phyloP scores from a whole-genome alignment of 768 basidiomycete genomes.

The Gymnopilus junonius region DNA sequence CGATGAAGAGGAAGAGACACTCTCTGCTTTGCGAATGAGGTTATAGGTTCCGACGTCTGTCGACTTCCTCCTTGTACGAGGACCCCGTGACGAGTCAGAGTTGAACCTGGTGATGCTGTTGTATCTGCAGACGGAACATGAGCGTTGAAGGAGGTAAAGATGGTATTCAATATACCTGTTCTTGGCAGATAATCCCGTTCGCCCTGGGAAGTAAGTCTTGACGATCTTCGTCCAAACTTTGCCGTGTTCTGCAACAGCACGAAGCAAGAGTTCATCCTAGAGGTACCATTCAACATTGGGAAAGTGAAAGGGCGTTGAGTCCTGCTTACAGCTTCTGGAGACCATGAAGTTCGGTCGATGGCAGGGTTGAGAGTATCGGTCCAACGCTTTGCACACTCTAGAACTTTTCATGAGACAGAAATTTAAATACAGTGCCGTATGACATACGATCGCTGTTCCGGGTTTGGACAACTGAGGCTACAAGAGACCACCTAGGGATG shows the following conservation, averaged over 20 bases:
- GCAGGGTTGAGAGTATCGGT: slow-evolving; percentile 64
- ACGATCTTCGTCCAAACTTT: slow-evolving; percentile 69
- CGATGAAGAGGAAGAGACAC: slow-evolving; percentile 45
- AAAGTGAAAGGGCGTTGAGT: background rate
- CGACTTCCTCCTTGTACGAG: slow-evolving; percentile 42
- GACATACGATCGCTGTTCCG: slow-evolving; percentile 63
- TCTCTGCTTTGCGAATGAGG: slow-evolving; percentile 35
- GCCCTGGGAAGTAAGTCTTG: slow-evolving; percentile 62
- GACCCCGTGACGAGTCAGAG: slow-evolving; percentile 38
- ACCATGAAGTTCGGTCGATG: slow-evolving; percentile 65
- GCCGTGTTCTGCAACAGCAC: slow-evolving; percentile 58
- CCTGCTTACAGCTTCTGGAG: slow-evolving; percentile 51
- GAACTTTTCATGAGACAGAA: slow-evolving; percentile 17
- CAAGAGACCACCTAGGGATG: slow-evolving; percentile 53
- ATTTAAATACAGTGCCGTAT: background rate
- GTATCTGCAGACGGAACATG: slow-evolving; percentile 37
- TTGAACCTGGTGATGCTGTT: slow-evolving; percentile 57
- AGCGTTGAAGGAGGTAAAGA: slow-evolving; percentile 7
- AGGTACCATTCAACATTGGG: slow-evolving; percentile 5
- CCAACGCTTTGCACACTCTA: slow-evolving; percentile 68
- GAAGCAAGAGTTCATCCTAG: slow-evolving; percentile 57
- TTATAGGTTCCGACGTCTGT: slow-evolving; percentile 35
- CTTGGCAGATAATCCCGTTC: slow-evolving; percentile 63
- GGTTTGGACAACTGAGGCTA: slow-evolving; percentile 59
- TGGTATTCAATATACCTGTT: slow-evolving; percentile 45